Base-by-base conservation (phyloP, 176 grass and related monocot species). In the Chloris gayana region DNA sequence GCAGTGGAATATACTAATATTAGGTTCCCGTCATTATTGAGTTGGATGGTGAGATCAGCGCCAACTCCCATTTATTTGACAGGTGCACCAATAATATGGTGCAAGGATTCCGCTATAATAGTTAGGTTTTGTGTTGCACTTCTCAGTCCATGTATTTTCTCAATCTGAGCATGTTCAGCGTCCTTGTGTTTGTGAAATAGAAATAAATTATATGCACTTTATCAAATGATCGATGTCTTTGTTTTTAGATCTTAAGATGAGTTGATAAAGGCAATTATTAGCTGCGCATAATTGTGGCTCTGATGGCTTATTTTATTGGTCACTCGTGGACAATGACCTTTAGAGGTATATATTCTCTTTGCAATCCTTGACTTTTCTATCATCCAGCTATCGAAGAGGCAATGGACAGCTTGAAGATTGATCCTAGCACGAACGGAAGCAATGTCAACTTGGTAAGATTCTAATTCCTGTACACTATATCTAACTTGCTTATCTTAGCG, bases 341-440 rank as follows among this genome's bases (percentile, higher is more conserved):
- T 56, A 39, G 4, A 76, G 62, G 67, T 74, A 79, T 72, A 71
- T 81, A 58, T 87, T 80, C 88, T 21, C 53, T 81, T 87, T 91
- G 84, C 53, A 51, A 82, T 11, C 88, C 94, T 88, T 90, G 87
- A 90, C 91, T 90, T 97, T 80, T 71, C 81, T 75, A 59, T 53
- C 70, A 47, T 75, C 54, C 78, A 97, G 94, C 79, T 77, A 51
- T 92, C 17, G 57, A 90, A 89, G 87, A 84, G 84, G 80, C 85
- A 82, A 78, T 92, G 58, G 75, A 82, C 68, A 88, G 83, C 75
- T 84, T 92, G 89, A 94, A 88, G 79, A 90, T 94, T 86, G 79
- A 94, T 81, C 65, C 85, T 64, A 86, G 72, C 82, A 73, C 74
- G 44, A 84, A 92, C 72, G 67, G 79, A 87, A 90, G 69, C 73